A percentile compares a stretch with the other conserved stretches of the same genome.
Conservation (phyloP, 2,329 filamentous ascomycete genomes). For the Cordyceps javanica region DNA sequence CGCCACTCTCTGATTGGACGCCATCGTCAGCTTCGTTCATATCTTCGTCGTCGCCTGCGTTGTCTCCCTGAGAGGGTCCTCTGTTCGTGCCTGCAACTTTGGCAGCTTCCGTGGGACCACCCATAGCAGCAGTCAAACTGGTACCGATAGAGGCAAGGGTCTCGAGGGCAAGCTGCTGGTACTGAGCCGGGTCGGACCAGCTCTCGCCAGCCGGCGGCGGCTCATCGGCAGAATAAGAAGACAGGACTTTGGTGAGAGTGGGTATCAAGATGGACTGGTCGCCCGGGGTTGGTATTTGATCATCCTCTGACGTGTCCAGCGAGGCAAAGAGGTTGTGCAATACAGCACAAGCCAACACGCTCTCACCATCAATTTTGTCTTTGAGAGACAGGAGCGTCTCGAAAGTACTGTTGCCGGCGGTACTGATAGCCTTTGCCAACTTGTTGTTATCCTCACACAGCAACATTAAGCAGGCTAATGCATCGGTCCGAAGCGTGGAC, state of each 20-base stretch:
- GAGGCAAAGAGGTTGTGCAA: constrained; percentile 56
- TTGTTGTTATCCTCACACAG: constrained; percentile 54
- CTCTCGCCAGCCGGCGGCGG: constrained; percentile 25
- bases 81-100: constrained; percentile 20
- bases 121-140: constrained; percentile 45
- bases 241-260: constrained; percentile 29
- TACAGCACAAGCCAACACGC: constrained; percentile 52
- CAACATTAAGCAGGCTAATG: constrained; percentile 49
- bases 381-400: constrained; percentile 41
- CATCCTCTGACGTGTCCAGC: constrained; percentile 22
- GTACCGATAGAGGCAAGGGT: constrained; percentile 60
- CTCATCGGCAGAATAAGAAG: constrained; percentile 22
- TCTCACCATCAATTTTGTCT: constrained; percentile 40
- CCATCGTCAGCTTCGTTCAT: constrained; percentile 32
- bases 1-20: constrained; percentile 29
- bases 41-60: constrained; percentile 29
- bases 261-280: constrained; percentile 31
- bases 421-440: constrained; percentile 45
- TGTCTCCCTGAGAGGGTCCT: constrained; percentile 30
- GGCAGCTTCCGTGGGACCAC: constrained; percentile 12
- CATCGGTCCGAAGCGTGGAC: constrained; percentile 36
- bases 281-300: constrained; percentile 21
- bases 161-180: constrained; percentile 51
- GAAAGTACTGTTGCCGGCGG: constrained; percentile 36
- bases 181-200: constrained; percentile 37